Base-by-base conservation (phyloP, 1,284 basidiomycete species). In the Ganoderma boninense region DNA sequence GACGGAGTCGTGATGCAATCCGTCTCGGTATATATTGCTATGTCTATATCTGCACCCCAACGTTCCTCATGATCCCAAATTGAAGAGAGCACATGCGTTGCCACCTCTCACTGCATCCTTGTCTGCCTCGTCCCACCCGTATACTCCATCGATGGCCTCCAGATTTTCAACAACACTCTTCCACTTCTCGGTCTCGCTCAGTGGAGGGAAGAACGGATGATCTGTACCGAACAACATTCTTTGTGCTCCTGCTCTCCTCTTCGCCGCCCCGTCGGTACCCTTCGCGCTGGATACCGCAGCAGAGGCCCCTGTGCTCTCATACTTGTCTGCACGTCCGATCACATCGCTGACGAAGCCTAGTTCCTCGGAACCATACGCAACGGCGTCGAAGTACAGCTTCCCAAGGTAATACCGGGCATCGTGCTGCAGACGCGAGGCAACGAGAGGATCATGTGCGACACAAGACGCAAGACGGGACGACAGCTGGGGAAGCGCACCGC, bases 181-280 rank as follows among this genome's bases (percentile, higher is more conserved):
- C 95, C 95, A 95, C 76, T 89, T 93, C 73, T 90, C 90, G 54
- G 85, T 86, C 52, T 85, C 83, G 63, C 84, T 83, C 43, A 96
- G 84, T 7, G 95, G 95, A 5, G 95, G 95, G 83, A 96, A 96
- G 85, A 96, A 96, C 1, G 95, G 95, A 79, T 96, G 93, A 76
- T 96, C 95, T 23, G 95, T 96, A 10, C 95, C 95, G 76, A 95
- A 96, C 62, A 96, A 77, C 85, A 96, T 89, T 73, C 89, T 84
- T 67, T 83, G 82, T 70, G 88, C 90, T 2, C 85, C 86, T 18
- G 72, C 59, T 62, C 69, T 75, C 62, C 79, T 69, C 68, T 75
- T 76, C 69, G 71, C 72, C 32, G 40, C 52, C 8, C 69, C 68
- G 46, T 71, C 72, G 23, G 42, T 59, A 32, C 59, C 66, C 71